phyloP scores from a whole-genome alignment of 2,329 filamentous ascomycete species.

The Ceratocystis cubensis region DNA sequence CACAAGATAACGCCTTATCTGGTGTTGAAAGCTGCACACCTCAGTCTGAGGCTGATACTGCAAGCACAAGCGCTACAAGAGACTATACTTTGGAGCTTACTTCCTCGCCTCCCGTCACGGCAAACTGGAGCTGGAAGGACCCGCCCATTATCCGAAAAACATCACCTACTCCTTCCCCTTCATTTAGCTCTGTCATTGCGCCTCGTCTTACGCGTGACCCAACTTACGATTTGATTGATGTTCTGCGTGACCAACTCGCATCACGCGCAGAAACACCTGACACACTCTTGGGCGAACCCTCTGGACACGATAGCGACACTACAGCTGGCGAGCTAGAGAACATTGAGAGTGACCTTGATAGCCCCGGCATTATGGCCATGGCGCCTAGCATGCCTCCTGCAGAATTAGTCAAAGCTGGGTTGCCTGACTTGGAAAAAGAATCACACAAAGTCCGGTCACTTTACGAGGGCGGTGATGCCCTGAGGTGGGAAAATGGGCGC shows the following conservation, averaged over 20 bases:
- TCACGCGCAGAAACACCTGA: constrained; percentile 5
- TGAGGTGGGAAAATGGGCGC: constrained; percentile 41
- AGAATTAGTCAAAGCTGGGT: constrained; percentile 40
- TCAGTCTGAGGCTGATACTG: not conserved
- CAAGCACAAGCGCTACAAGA: not conserved
- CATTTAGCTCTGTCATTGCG: constrained; percentile 13
- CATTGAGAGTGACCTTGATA: not conserved
- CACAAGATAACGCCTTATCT: not conserved
- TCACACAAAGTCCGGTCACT: constrained; percentile 57
- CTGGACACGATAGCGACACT: not conserved
- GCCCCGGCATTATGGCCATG: not conserved
- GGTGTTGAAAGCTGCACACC: not conserved
- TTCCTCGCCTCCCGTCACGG: not conserved
- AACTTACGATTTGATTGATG: constrained; percentile 17
- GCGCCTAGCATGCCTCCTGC: constrained; percentile 30
- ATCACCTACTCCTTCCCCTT: constrained; percentile 19
- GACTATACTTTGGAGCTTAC: not conserved
- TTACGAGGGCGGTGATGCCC: constrained; percentile 44
- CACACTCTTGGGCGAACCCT: not conserved
- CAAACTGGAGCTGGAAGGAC: constrained; percentile 10
- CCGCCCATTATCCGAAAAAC: constrained; percentile 16
- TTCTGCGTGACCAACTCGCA: constrained; percentile 3
- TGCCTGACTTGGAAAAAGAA: constrained; percentile 44
- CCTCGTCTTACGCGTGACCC: constrained; percentile 12
- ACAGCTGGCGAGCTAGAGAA: not conserved